Evolutionary conservation across 2,329 filamentous ascomycete species (phyloP).

Genomic region (Colletotrichum sp.): DNA sequence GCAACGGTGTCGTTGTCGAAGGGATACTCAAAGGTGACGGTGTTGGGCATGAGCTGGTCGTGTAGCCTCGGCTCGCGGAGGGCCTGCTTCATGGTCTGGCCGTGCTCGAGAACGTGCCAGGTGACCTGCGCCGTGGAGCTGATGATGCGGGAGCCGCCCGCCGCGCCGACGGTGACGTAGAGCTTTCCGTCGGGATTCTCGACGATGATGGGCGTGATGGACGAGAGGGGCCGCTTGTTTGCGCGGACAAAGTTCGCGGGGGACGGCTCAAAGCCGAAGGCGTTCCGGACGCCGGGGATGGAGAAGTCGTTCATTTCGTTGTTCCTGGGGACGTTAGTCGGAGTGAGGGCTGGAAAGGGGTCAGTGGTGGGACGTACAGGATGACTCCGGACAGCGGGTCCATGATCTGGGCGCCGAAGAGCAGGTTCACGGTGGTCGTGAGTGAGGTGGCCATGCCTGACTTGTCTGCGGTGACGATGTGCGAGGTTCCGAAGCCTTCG

Average conservation of each 20-base stretch:
- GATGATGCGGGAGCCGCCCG: slow-evolving; percentile 84
- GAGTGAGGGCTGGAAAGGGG: background rate
- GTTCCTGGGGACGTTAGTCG: slow-evolving; percentile 44
- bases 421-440: slow-evolving; percentile 87
- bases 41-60: slow-evolving; percentile 81
- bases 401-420: slow-evolving; percentile 82
- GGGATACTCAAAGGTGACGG: slow-evolving; percentile 68
- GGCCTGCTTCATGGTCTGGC: slow-evolving; percentile 63
- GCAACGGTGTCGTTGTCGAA: slow-evolving; percentile 71
- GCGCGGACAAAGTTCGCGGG: slow-evolving; percentile 82
- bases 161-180: slow-evolving; percentile 74
- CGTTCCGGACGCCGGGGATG: slow-evolving; percentile 77
- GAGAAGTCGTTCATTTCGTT: slow-evolving; percentile 83
- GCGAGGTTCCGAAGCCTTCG: slow-evolving; percentile 76
- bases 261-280: slow-evolving; percentile 84
- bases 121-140: slow-evolving; percentile 78
- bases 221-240: slow-evolving; percentile 82
- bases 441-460: slow-evolving; percentile 79
- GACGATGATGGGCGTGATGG: slow-evolving; percentile 80
- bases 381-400: slow-evolving; percentile 85
- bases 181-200: slow-evolving; percentile 67
- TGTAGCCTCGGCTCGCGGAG: slow-evolving; percentile 74
- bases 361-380: slow-evolving; percentile 54
- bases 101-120: slow-evolving; percentile 73
- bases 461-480: slow-evolving; percentile 74